Evolutionary conservation across 352 stramenopile species (phyloP), one percentile per base, ranked within the genome.

Genomic region (Phytophthora colocasiae): DNA sequence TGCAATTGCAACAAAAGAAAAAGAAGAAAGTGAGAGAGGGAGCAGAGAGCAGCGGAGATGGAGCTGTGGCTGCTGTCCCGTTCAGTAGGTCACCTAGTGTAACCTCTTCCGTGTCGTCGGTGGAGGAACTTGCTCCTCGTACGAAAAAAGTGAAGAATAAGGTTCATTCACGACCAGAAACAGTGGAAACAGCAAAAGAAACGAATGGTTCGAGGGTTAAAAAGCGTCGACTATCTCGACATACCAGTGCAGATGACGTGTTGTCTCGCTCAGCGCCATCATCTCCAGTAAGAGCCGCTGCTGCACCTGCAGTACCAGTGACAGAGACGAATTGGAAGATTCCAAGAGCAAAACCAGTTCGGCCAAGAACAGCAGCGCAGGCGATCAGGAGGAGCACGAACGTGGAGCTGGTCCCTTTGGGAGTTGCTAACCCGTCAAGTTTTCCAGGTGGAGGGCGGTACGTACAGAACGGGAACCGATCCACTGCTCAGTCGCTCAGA

Each of bases 401-500:
- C 26, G 79, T 89, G 32, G 78, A 85, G 14, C 57, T 85, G 15
- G 81, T 91, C 17, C 69, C 84, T 17, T 58, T 91, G 4, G 84
- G 84, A 3, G 69, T 79, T 26, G 53, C 49, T 0, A 72, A 40
- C 15, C 64, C 70, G 54, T 15, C 65, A 24, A 77, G 50, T 34
- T 58, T 74, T n/a, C 41, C 58, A 4, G 78, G 76, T 55, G 84
- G 84, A 26, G 83, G 84, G 27, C 64, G 84, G 46, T 93, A 93
- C 54, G 81, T 93, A 15, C 78, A 87, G 36, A 91, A 81, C 29
- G 82, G 82, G 39, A 93, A 87, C 53, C 79, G 81, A 41, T 53
- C 68, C 2, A 41, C 50, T 7, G 29, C 34, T 4, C 59, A 81
- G 24, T 65, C 66, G 4, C 32, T 78, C 1, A 64, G 53, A 19